phyloP scores from a whole-genome alignment of 2,329 filamentous ascomycete species.

The Pseudogymnoascus sp. region DNA sequence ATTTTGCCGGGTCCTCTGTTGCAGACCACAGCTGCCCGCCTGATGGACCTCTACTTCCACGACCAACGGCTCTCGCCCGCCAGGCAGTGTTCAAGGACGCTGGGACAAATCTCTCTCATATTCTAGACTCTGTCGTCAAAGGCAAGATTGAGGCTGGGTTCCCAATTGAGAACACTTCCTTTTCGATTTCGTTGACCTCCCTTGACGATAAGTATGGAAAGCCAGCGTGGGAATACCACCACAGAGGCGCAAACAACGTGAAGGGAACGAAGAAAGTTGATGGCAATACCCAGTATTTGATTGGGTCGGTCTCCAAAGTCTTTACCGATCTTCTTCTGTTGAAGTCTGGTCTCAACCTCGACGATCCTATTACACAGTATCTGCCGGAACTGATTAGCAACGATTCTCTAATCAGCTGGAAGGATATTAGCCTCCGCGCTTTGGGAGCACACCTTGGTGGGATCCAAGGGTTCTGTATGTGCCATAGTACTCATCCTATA shows the following conservation, averaged over 20 bases:
- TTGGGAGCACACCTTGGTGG: neutral
- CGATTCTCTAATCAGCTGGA: neutral
- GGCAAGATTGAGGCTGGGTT: neutral
- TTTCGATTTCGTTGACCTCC: neutral
- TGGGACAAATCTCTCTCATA: neutral
- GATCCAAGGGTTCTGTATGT: constrained; percentile 3
- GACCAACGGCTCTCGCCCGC: neutral
- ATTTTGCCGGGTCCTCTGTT: neutral
- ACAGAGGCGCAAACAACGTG: constrained; percentile 31
- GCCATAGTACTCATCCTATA: neutral
- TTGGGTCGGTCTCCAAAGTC: constrained; percentile 36
- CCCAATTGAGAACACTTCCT: neutral
- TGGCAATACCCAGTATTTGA: constrained; percentile 30
- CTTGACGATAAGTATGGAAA: neutral
- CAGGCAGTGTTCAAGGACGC: neutral
- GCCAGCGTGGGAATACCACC: constrained; percentile 32
- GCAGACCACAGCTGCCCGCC: neutral
- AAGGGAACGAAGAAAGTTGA: neutral
- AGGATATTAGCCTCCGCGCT: neutral
- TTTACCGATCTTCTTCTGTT: constrained; percentile 35
- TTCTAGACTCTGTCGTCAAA: neutral
- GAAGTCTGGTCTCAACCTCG: constrained; percentile 27
- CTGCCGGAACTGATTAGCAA: constrained; percentile 31
- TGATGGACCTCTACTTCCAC: neutral
- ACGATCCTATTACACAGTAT: constrained; percentile 33